phyloP scores from a whole-genome alignment of 75 land plant species.

The Sequoiadendron giganteum region DNA sequence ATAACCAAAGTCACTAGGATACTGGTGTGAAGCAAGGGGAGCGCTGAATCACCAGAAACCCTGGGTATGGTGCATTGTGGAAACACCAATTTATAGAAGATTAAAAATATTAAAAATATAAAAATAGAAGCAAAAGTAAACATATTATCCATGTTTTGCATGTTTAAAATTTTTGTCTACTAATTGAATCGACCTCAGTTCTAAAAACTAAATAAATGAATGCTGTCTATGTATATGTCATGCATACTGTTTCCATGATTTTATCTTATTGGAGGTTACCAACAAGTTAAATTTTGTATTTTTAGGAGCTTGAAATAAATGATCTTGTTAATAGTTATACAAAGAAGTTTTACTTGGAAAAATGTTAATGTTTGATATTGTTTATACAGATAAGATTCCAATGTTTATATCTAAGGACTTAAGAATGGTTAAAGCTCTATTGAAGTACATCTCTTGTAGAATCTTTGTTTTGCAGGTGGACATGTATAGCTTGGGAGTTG shows the following conservation, averaged over 20 bases:
- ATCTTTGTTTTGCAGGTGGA: conserved; percentile 60
- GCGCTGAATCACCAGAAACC: too few species aligned
- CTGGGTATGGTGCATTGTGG: too few species aligned
- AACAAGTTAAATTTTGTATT: neutral
- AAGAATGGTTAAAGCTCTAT: neutral
- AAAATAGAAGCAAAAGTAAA: too few species aligned
- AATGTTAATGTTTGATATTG: neutral
- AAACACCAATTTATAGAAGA: too few species aligned
- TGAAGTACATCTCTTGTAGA: neutral
- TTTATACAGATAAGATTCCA: neutral
- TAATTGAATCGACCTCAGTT: neutral
- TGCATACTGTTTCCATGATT: neutral
- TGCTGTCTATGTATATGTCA: neutral
- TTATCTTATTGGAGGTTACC: neutral
- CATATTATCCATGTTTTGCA: neutral
- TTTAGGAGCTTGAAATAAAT: neutral
- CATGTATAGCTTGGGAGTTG: conserved; percentile 95
- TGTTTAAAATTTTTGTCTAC: neutral
- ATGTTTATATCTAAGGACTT: neutral
- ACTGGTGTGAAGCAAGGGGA: too few species aligned
- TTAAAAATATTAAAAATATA: too few species aligned
- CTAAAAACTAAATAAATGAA: neutral
- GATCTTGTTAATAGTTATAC: neutral
- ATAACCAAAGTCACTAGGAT: too few species aligned
- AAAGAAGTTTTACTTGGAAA: neutral